Evolutionary conservation across 306 rosid genomes (phyloP).

Genomic region (Gastrolobium villosum): DNA sequence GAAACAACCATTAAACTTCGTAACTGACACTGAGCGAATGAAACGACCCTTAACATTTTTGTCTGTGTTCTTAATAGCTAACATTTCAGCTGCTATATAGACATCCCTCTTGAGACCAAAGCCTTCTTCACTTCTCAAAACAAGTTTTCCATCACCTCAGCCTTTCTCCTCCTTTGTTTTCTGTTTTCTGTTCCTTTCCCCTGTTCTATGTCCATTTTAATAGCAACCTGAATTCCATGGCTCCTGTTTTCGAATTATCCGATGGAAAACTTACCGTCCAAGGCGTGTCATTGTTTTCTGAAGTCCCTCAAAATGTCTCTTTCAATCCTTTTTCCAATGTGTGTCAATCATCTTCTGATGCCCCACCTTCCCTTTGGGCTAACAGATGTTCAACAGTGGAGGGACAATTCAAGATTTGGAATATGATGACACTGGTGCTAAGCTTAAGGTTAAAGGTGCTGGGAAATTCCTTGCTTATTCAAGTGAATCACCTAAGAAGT

Average conservation of each 20-base stretch:
- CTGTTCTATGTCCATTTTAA: slow-evolving; percentile 24
- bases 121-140: slow-evolving; percentile 20
- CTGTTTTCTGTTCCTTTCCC: neutral
- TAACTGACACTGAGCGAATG: no score
- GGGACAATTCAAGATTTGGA: slow-evolving; percentile 73
- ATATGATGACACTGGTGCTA: slow-evolving; percentile 48
- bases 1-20: no score
- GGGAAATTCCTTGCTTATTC: slow-evolving; percentile 84
- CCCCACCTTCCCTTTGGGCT: slow-evolving; percentile 75
- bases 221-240: slow-evolving; percentile 42
- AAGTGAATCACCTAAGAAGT: slow-evolving; percentile 64
- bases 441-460: slow-evolving; percentile 74
- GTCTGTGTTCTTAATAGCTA: neutral
- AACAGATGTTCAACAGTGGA: slow-evolving; percentile 73
- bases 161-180: no score
- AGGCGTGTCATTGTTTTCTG: slow-evolving; percentile 67
- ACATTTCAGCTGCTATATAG: neutral
- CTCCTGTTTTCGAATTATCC: slow-evolving; percentile 55
- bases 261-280: slow-evolving; percentile 59
- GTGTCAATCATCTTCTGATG: slow-evolving; percentile 60
- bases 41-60: no score
- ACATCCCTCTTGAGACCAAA: neutral
- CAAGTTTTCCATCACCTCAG: neutral
- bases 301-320: slow-evolving; percentile 76
- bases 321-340: slow-evolving; percentile 65